Evolutionary conservation across 805 yeast species (phyloP), one percentile per base, ranked within the genome.

Genomic region (Ogataea siamensis): DNA sequence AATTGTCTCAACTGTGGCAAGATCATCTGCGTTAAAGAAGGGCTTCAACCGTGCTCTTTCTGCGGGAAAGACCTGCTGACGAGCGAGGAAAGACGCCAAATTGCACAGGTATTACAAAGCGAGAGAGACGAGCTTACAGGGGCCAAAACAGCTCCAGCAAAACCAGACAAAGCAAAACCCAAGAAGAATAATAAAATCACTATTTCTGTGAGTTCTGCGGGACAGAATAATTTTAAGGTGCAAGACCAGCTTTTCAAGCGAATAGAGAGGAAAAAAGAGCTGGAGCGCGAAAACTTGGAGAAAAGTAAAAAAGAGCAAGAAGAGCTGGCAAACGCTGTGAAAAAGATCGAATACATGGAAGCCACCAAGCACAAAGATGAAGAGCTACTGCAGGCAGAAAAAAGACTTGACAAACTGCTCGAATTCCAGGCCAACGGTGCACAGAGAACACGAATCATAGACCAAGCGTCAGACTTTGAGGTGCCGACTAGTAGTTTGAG

Each of bases 1-100:
- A 93, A 93, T 57, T 93, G 99, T 53, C 63, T 93, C 27, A 80
- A 83, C 43, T 93, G 99, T 59, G 99, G 99, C 8, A 86, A 88
- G 59, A 86, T 93, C 28, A 86, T 93, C 2, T 93, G 99, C 65
- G 71, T 74, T 4, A 81, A 80, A 50, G 98, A 93, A 55, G 98
- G 98, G 0, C 65, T 87, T 16, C 93, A 89, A 43, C 93, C 93
- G 3, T 93, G 99, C 55, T 73, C 93, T 2, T 83, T 64, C 45
- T 93, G 99, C 64, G 86, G 87, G 0, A 57, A 70, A 17, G 83
- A 78, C 22, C 62, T 93, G 28, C 67, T 93, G 13, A 70, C 78
- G 5, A 56, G 62, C 8, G 73, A 71, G n/a, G 96, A 89, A 47
- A 71, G 77, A 50, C 45, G 53, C 4, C 78, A 76, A 36, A 80